phyloP scores from a whole-genome alignment of 1,284 basidiomycete species.

The Pascua guehoae region DNA sequence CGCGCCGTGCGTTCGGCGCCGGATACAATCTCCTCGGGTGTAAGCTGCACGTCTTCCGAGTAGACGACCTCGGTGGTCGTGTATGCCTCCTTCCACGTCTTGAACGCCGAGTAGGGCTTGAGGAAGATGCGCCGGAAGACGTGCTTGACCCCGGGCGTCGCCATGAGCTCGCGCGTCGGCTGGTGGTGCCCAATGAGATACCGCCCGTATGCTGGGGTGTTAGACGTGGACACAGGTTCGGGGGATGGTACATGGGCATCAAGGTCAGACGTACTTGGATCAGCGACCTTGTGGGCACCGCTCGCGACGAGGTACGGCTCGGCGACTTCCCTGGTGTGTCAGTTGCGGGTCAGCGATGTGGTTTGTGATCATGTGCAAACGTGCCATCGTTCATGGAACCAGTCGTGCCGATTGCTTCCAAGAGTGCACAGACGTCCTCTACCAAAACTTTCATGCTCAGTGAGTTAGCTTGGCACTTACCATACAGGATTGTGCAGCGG shows the following conservation, averaged over 20 bases:
- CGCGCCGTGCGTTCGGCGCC: slow-evolving; percentile 35
- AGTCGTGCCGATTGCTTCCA: no score
- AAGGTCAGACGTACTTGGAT: slow-evolving; percentile 38
- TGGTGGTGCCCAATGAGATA: slow-evolving; percentile 39
- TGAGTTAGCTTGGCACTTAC: slow-evolving; percentile 4
- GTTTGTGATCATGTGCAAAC: neutral
- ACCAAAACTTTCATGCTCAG: no score
- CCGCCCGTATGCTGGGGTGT: slow-evolving; percentile 42
- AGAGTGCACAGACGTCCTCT: no score
- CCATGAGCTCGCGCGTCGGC: slow-evolving; percentile 35
- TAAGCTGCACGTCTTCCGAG: slow-evolving; percentile 44
- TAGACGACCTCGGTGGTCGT: slow-evolving; percentile 39
- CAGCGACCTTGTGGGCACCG: slow-evolving; percentile 35
- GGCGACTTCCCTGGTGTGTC: slow-evolving; percentile 37
- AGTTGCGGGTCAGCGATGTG: neutral
- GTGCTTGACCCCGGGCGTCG: slow-evolving; percentile 33
- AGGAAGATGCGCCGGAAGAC: slow-evolving; percentile 45
- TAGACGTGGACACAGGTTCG: neutral
- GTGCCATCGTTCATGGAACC: no score
- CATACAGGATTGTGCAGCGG: slow-evolving; percentile 27
- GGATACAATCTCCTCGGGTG: slow-evolving; percentile 32
- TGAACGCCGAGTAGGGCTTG: slow-evolving; percentile 27
- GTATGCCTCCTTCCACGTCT: slow-evolving; percentile 31
- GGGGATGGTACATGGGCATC: no score
- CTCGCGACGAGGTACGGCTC: slow-evolving; percentile 39